Base-by-base conservation (phyloP, 345 rosid species). In the Arabidopsis arenosa region DNA sequence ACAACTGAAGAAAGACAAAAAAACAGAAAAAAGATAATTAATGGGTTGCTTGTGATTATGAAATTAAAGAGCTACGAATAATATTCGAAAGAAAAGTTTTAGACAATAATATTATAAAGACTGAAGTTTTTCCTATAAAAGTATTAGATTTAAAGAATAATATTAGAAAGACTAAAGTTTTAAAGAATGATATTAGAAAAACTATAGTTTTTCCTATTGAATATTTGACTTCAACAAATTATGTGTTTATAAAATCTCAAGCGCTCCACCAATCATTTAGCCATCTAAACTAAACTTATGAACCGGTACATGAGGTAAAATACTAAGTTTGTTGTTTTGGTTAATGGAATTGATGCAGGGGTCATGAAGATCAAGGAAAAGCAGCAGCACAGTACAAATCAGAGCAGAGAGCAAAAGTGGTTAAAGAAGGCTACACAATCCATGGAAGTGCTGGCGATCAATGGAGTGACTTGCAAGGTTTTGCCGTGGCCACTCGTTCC, bases 381-480 rank as follows among this genome's bases (percentile, higher is more conserved):
- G 28, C 68, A 32, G 98, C 96, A 12, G 53, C 35, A 1, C 32
- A 76, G 7, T 91, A 86, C 85, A 93, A 93, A 80, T 91, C 97
- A 2, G 84, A 86, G 82, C 88, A 74, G 88, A 79, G 96, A 74
- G 37, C 70, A 30, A 87, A 84, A 73, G 61, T 93, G 75, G 63
- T 80, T 5, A 55, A 83, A n/a, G 79, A 81, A 80, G 98, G 96
- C 7, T 93, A 75, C 63, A 85, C 79, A 67, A 73, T 93, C 57
- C 91, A 79, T 45, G 96, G 96, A 67, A 88, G 75, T 80, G 83
- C 91, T 0, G 97, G 98, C 28, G 98, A 93, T 78, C 98, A 93
- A 62, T 91, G 98, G 98, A 93, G 97, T 79, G 97, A 93, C 58
- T 81, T 93, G 60, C 53, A 65, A 49, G 98, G 97, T 45, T 89